These are phyloP conservation scores for Starmerella davenportii DNA, from an alignment of 805 yeast genomes.

Conservation along the genomic window DNA sequence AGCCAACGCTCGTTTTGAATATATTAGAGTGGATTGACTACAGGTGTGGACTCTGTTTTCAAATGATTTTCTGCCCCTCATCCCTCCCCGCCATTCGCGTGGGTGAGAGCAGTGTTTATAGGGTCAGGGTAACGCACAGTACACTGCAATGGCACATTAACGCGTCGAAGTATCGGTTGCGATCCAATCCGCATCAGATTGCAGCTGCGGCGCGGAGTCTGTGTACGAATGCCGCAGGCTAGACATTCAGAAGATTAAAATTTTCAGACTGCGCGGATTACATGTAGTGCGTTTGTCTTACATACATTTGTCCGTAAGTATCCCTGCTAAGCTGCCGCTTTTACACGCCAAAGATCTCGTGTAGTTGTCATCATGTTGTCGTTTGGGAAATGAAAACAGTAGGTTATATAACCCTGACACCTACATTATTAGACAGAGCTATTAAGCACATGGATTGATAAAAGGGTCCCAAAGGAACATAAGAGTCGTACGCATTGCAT, in stretches of 20 bases:
- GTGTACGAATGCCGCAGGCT: not conserved
- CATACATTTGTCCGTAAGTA: not conserved
- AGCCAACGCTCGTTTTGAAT: no score
- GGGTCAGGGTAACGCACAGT: no score
- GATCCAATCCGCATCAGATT: not conserved
- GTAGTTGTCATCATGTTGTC: not conserved
- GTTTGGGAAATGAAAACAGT: not conserved
- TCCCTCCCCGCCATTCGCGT: no score
- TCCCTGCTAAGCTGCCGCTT: not conserved
- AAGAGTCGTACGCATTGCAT: not conserved
- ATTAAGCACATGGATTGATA: not conserved
- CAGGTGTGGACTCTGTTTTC: no score
- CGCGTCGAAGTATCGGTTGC: no score
- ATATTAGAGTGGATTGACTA: no score
- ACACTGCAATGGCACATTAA: no score
- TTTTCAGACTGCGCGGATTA: not conserved
- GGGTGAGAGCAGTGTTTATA: no score
- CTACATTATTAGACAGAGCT: not conserved
- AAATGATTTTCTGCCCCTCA: no score
- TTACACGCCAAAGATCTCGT: not conserved
- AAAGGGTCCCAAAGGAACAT: not conserved
- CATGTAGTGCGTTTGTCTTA: not conserved
- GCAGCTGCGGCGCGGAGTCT: not conserved
- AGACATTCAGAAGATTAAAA: not conserved
- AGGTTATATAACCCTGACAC: not conserved